Evolutionary conservation across 345 rosid species (phyloP).

Genomic region (Ceriops decandra): DNA sequence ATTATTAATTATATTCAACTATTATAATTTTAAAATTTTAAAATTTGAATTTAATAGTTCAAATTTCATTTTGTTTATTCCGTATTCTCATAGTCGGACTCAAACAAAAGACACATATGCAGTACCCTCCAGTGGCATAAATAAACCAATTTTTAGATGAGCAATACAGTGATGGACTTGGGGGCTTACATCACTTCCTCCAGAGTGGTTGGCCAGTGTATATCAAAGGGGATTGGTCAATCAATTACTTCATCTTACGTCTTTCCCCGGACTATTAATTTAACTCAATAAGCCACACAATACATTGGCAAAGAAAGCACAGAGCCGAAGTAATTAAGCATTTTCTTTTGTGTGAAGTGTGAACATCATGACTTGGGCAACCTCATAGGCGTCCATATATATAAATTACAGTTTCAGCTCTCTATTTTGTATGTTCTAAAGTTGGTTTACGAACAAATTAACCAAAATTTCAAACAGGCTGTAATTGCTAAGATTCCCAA

Average conservation of each 20-base stretch:
- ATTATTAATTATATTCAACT: too few relatives aligned
- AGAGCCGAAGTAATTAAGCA: background rate
- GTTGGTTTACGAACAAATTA: background rate
- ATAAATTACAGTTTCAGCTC: background rate
- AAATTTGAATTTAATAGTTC: too few relatives aligned
- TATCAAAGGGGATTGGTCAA: constrained; percentile 29
- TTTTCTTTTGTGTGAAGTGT: constrained; percentile 34
- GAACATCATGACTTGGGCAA: constrained; percentile 25
- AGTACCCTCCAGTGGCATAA: background rate
- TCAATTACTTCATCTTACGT: constrained; percentile 15
- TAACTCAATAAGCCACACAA: background rate
- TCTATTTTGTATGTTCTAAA: background rate
- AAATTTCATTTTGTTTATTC: too few relatives aligned
- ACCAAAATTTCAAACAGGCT: background rate
- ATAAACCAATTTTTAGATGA: background rate
- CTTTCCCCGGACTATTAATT: background rate
- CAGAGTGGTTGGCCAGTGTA: constrained; percentile 40
- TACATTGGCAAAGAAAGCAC: background rate
- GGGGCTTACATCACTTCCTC: constrained; percentile 18
- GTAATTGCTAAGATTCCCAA: too few relatives aligned
- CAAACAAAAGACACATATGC: background rate
- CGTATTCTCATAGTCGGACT: too few relatives aligned
- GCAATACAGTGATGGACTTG: constrained; percentile 7
- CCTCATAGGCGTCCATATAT: background rate
- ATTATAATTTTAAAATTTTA: too few relatives aligned